phyloP scores from a whole-genome alignment of 1,284 basidiomycete species.

The Puccinia polysora region DNA sequence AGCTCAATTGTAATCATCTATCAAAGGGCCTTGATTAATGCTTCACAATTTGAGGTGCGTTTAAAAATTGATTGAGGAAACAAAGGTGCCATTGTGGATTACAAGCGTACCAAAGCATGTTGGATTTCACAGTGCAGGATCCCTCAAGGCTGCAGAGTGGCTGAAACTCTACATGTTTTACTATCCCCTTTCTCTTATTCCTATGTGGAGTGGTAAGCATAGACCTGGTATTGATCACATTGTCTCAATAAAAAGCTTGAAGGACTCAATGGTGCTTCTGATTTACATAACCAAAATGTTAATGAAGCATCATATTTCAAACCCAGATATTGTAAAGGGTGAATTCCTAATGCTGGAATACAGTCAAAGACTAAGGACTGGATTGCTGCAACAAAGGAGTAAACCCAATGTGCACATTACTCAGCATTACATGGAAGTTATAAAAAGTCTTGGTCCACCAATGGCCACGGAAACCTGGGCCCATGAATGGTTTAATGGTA shows the following conservation, averaged over 20 bases:
- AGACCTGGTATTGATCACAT: neutral
- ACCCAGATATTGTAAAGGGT: neutral
- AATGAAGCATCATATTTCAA: neutral
- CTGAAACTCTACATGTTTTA: conserved; percentile 9
- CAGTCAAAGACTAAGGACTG: neutral
- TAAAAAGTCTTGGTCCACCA: neutral
- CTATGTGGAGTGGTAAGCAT: neutral
- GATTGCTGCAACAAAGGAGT: neutral
- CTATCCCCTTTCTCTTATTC: neutral
- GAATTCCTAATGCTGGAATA: neutral
- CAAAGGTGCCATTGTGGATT: conserved; percentile 9
- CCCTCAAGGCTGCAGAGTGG: conserved; percentile 9
- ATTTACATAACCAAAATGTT: neutral
- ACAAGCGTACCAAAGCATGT: conserved; percentile 7
- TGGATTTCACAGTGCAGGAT: neutral
- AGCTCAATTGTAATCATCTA: neutral
- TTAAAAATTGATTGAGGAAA: neutral
- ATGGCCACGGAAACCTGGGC: no score
- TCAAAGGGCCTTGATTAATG: neutral
- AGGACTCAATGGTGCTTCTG: neutral
- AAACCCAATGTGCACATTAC: neutral
- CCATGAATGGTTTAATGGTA: no score
- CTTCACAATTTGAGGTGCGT: neutral
- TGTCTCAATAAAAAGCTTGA: neutral
- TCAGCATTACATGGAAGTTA: neutral